A percentile compares a stretch with the other conserved stretches of the same genome.
phyloP scores from a whole-genome alignment of 2,329 filamentous ascomycete species.

The Fusarium sp. region DNA sequence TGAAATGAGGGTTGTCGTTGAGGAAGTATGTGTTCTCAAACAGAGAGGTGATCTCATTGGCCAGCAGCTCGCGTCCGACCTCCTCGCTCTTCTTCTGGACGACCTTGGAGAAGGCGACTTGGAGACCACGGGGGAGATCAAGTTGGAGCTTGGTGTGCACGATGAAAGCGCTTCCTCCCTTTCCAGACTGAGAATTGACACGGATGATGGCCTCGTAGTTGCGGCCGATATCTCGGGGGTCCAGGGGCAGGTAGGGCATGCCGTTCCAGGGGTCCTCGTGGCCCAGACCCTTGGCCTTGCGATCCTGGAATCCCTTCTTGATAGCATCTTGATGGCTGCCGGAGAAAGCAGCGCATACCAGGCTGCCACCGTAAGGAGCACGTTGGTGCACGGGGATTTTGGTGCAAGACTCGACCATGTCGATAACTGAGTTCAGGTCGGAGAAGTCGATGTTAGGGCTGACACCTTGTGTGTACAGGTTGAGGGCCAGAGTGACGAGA shows the following conservation, averaged over 20 bases:
- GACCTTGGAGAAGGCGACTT: constrained; percentile 88
- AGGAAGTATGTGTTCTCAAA: constrained; percentile 92
- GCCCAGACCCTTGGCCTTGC: constrained; percentile 67
- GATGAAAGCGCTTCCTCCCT: constrained; percentile 94
- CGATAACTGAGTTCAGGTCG: constrained; percentile 85
- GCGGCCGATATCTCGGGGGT: constrained; percentile 91
- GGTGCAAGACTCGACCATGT: constrained; percentile 89
- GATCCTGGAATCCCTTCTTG: constrained; percentile 85
- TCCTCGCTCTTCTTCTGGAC: constrained; percentile 85
- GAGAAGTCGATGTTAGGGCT: constrained; percentile 86
- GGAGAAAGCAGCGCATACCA: constrained; percentile 90
- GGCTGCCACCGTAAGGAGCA: constrained; percentile 88
- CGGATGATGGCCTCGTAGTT: constrained; percentile 99
- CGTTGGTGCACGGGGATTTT: constrained; percentile 94
- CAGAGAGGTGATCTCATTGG: constrained; percentile 84
- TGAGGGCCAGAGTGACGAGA: constrained; percentile 89
- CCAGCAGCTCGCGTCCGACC: constrained; percentile 84
- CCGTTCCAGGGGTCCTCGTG: constrained; percentile 76
- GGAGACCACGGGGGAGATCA: constrained; percentile 90
- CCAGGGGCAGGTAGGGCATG: constrained; percentile 91
- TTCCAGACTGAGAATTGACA: constrained; percentile 96
- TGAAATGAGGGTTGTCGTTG: constrained; percentile 84
- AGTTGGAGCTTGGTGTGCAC: constrained; percentile 89
- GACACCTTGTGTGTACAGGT: constrained; percentile 94
- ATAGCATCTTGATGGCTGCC: constrained; percentile 96